A percentile compares a stretch with the other conserved stretches of the same genome.
Evolutionary conservation across 371 early-diverging fungal species (phyloP).

Genomic region (Umbelopsis sp.): DNA sequence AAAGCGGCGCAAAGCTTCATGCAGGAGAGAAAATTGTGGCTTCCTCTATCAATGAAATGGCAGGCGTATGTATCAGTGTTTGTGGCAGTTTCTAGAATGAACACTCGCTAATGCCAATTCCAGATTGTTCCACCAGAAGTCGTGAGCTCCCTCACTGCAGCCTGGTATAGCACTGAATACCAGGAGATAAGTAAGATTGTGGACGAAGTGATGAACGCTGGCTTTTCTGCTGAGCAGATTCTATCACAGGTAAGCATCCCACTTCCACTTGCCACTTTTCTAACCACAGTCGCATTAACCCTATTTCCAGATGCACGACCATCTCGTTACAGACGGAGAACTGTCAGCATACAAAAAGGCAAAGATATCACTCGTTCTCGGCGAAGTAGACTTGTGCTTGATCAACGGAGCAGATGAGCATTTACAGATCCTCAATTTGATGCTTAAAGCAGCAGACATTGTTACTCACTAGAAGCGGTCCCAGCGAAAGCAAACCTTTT

Average conservation of each 20-base stretch:
- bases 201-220: slow-evolving; percentile 60
- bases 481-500: background rate
- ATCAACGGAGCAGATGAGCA: slow-evolving; percentile 90
- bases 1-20: slow-evolving; percentile 79
- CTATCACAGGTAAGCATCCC: slow-evolving; percentile 58
- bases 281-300: background rate
- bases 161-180: slow-evolving; percentile 48
- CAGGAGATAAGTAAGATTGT: slow-evolving; percentile 53
- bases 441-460: slow-evolving; percentile 60
- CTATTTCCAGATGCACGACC: slow-evolving; percentile 56
- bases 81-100: background rate
- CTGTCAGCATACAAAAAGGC: slow-evolving; percentile 77
- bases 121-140: slow-evolving; percentile 65
- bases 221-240: slow-evolving; percentile 80
- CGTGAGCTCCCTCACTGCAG: slow-evolving; percentile 58
- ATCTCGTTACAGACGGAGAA: slow-evolving; percentile 58
- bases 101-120: background rate
- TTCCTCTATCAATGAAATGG: slow-evolving; percentile 75
- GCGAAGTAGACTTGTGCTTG: slow-evolving; percentile 70
- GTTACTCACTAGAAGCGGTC: slow-evolving; percentile 21
- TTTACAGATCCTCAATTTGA: slow-evolving; percentile 75
- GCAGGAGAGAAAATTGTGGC: slow-evolving; percentile 53
- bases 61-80: slow-evolving; percentile 61
- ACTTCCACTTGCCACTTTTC: background rate
- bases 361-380: slow-evolving; percentile 63